A percentile compares a stretch with the other conserved stretches of the same genome.
Conservation (phyloP, 768 basidiomycete genomes). For the Porphyrellus cyaneotinctus region DNA sequence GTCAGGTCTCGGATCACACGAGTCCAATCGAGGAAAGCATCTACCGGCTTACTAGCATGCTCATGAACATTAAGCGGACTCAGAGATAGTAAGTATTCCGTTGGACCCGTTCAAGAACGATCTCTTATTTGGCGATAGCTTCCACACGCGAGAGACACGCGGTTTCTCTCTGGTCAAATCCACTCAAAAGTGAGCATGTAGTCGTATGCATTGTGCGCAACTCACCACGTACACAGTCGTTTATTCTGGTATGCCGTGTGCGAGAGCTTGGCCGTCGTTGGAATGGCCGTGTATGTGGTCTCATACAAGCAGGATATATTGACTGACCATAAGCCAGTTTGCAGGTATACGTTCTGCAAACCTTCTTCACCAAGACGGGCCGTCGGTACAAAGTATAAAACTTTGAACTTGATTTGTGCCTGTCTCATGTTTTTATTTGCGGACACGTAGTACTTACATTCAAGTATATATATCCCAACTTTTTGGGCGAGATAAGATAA, state of each 20-base stretch:
- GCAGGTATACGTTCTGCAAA: constrained; percentile 90
- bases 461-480: neutral
- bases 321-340: constrained; percentile 42
- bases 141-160: constrained; percentile 90
- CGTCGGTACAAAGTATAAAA: constrained; percentile 81
- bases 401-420: constrained; percentile 9
- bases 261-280: constrained; percentile 73
- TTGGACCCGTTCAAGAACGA: neutral
- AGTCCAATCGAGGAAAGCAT: constrained; percentile 93
- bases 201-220: neutral
- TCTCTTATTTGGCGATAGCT: constrained; percentile 44
- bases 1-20: constrained; percentile 89
- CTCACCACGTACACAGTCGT: constrained; percentile 45
- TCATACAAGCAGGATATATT: neutral
- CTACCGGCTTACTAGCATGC: constrained; percentile 81
- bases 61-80: constrained; percentile 85
- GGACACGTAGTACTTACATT: neutral
- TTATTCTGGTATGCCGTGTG: constrained; percentile 92
- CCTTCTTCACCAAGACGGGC: constrained; percentile 94
- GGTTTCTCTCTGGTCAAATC: constrained; percentile 92
- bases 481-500: constrained; percentile 12
- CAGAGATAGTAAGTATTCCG: constrained; percentile 78
- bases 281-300: constrained; percentile 79
- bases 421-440: constrained; percentile 4
- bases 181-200: constrained; percentile 65